Evolutionary conservation across 2,329 filamentous ascomycete genomes (phyloP).

Genomic region (Pseudophaeomoniella oleicola): DNA sequence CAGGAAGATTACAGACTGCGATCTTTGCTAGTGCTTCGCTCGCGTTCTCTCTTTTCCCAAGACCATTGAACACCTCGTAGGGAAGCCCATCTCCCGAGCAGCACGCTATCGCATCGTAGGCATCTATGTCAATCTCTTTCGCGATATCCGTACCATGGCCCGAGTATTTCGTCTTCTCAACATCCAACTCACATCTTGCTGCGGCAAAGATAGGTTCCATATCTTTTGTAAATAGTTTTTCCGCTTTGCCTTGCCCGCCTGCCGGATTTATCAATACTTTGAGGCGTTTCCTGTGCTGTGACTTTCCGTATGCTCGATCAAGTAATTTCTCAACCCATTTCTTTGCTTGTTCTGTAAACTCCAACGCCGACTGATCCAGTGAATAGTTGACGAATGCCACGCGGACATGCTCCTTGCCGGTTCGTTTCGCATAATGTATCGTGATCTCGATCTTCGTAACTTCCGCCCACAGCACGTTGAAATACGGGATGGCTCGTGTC

Average conservation of each 20-base stretch:
- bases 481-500: conserved; percentile 54
- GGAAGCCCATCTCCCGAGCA: conserved; percentile 87
- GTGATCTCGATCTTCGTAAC: conserved; percentile 44
- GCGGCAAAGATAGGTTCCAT: conserved; percentile 73
- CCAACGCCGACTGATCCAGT: conserved; percentile 35
- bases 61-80: conserved; percentile 88
- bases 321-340: conserved; percentile 53
- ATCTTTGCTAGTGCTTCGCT: conserved; percentile 58
- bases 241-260: conserved; percentile 65
- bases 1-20: conserved; percentile 76
- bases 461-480: conserved; percentile 74
- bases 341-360: conserved; percentile 23
- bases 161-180: conserved; percentile 53
- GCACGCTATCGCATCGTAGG: conserved; percentile 72
- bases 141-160: conserved; percentile 71
- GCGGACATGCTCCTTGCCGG: conserved; percentile 42
- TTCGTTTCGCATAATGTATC: conserved; percentile 56
- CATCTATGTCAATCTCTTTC: conserved; percentile 59
- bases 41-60: conserved; percentile 65
- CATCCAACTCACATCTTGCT: conserved; percentile 61
- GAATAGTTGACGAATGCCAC: conserved; percentile 48
- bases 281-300: conserved; percentile 58
- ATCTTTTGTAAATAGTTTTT: conserved; percentile 57
- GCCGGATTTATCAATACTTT: conserved; percentile 87
- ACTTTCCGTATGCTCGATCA: conserved; percentile 52